Base-by-base conservation (phyloP, 2,329 filamentous ascomycete genomes). In the Trichophyton rubrum region DNA sequence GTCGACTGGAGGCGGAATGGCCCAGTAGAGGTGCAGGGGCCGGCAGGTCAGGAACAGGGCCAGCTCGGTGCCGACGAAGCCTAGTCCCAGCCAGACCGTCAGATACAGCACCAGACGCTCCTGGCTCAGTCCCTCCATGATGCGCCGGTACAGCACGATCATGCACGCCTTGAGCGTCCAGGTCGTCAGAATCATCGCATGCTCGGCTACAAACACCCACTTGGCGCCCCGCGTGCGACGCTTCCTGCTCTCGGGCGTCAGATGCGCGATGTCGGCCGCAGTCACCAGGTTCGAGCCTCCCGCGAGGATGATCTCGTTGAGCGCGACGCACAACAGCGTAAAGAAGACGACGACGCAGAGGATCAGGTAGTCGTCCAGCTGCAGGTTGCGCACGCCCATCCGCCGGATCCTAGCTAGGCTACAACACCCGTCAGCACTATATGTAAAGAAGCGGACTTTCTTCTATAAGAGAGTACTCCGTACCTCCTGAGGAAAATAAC, bases 241-340 rank as follows among this genome's bases (percentile, higher is more conserved):
- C 3, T 64, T 65, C 53, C 77, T 75, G 38, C 74, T 75, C 0
- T 72, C 63, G 0, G 77, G 73, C 0, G 82, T 82, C 56, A 85
- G 71, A 2, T 68, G 63, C 0, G 70, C 66, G 0, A 71, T 69
- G 35, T 82, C 74, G 13, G 76, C 70, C 0, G 78, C 75, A n/a
- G 80, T 74, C 70, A 85, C 82, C 17, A 85, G 73, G 66, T 86
- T 86, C 47, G 80, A 84, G n/a, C 78, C 79, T 13, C 80, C 81
- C 35, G 76, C 72, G 1, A 76, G 74, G 20, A 82, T 74, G 57
- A 84, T 78, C 64, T 77, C 60, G 63, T 84, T 84, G 66, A 85
- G 77, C 6, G 74, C 70, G 27, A 80, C 72, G 60, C 83, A 78
- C 8, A 86, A 70, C 13, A 80, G 68, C 0, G 82, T 85, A 65